phyloP scores from a whole-genome alignment of 495 filamentous ascomycete genomes.

The Astrothelium macrocarpum region DNA sequence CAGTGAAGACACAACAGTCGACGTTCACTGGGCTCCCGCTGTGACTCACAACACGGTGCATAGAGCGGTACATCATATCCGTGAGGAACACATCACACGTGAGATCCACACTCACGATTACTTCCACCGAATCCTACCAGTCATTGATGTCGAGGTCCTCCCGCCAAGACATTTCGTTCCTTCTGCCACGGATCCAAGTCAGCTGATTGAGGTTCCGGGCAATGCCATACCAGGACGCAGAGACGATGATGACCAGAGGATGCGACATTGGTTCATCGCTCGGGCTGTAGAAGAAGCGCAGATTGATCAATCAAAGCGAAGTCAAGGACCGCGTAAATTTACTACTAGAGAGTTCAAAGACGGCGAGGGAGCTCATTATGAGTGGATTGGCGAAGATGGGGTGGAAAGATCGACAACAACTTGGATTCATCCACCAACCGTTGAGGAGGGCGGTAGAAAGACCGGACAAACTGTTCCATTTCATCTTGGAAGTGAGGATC shows the following conservation, averaged over 20 bases:
- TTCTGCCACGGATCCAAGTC: background rate
- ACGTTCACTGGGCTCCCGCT: constrained; percentile 29
- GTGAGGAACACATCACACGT: constrained; percentile 42
- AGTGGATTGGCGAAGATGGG: background rate
- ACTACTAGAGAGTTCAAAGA: background rate
- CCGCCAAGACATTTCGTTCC: constrained; percentile 33
- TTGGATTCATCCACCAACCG: background rate
- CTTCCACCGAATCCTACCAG: constrained; percentile 43
- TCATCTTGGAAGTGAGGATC: background rate
- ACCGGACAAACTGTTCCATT: background rate
- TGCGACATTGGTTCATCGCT: background rate
- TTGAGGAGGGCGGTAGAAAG: background rate
- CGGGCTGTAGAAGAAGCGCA: background rate
- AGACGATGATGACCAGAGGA: background rate
- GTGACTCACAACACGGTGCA: constrained; percentile 46
- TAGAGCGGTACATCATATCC: constrained; percentile 37
- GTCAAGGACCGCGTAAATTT: background rate
- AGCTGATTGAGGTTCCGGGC: background rate
- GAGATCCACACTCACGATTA: constrained; percentile 49
- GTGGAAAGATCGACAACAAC: background rate
- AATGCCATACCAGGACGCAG: background rate
- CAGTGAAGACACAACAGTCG: constrained; percentile 21
- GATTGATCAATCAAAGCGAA: background rate
- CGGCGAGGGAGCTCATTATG: background rate
- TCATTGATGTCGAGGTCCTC: constrained; percentile 42